A percentile compares a stretch with the other conserved stretches of the same genome.
Evolutionary conservation across 2,329 filamentous ascomycete genomes (phyloP).

Genomic region (Scopulariopsis brevicaulis): DNA sequence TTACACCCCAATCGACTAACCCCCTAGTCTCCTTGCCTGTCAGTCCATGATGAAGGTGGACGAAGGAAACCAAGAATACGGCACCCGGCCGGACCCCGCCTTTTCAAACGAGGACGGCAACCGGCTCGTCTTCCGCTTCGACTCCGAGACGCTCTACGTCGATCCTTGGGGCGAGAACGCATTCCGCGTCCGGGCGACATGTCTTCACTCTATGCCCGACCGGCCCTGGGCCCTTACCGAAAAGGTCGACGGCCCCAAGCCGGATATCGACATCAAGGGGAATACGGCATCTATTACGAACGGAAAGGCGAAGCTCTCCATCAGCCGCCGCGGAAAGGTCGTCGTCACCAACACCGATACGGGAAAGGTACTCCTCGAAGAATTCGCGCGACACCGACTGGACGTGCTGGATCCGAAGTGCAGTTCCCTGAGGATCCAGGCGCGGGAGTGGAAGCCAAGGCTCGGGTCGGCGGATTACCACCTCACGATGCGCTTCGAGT

Average conservation of each 20-base stretch:
- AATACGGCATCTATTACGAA: conserved; percentile 13
- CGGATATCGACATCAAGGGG: conserved; percentile 11
- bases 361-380: conserved; percentile 17
- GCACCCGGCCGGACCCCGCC: conserved; percentile 5
- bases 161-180: conserved; percentile 35
- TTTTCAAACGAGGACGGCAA: conserved; percentile 10
- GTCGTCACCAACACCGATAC: conserved; percentile 13
- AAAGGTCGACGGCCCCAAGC: conserved; percentile 4
- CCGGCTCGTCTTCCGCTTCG: conserved; percentile 18
- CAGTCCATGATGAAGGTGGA: not conserved
- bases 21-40: not conserved
- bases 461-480: conserved; percentile 37
- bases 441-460: conserved; percentile 44
- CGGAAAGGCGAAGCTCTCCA: conserved; percentile 17
- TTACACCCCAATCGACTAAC: not conserved
- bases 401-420: conserved; percentile 40
- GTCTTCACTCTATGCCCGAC: conserved; percentile 18
- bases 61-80: conserved; percentile 6
- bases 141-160: conserved; percentile 34
- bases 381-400: conserved; percentile 16
- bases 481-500: conserved; percentile 47
- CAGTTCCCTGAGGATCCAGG: conserved; percentile 42
- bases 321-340: conserved; percentile 17
- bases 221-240: conserved; percentile 24
- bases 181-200: conserved; percentile 33